These are phyloP conservation scores for Dactylis glomerata DNA, from an alignment of 176 grass and related monocot species.

Conservation along the genomic window DNA sequence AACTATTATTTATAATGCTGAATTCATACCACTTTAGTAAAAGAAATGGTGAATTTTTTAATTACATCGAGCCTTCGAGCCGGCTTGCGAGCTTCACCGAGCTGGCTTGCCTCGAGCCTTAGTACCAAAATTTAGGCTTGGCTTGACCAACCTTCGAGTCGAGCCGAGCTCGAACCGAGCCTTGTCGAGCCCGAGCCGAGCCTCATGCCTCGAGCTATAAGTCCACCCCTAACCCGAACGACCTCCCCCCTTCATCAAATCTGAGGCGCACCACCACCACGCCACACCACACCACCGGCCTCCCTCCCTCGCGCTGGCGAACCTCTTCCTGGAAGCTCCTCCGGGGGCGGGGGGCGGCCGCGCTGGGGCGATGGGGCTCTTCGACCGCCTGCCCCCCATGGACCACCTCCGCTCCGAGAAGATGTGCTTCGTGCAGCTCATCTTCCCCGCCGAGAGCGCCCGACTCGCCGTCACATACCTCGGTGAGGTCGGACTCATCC, in stretches of 20 bases:
- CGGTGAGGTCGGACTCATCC: slow-evolving; percentile 91
- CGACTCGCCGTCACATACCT: slow-evolving; percentile 91
- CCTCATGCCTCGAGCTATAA: too few species aligned
- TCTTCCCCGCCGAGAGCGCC: slow-evolving; percentile 86
- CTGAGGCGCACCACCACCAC: slow-evolving; percentile 34
- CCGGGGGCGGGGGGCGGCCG: slow-evolving; percentile 25
- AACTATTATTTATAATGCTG: too few species aligned
- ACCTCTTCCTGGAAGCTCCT: slow-evolving; percentile 45
- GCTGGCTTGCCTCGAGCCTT: too few species aligned
- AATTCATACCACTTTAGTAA: too few species aligned
- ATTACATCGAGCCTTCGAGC: too few species aligned
- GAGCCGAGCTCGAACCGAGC: too few species aligned
- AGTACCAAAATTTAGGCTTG: too few species aligned
- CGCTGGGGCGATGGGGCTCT: slow-evolving; percentile 57
- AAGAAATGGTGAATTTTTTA: too few species aligned
- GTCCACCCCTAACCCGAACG: too few species aligned
- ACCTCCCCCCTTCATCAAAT: slow-evolving; percentile 47
- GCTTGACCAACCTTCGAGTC: too few species aligned
- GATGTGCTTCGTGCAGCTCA: slow-evolving; percentile 99
- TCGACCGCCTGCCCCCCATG: slow-evolving; percentile 83
- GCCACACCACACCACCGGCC: neutral
- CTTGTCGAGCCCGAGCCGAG: too few species aligned
- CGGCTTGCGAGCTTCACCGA: too few species aligned
- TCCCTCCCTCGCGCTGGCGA: neutral
- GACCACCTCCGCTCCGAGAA: slow-evolving; percentile 95